These are phyloP conservation scores for Rhizoclosmatium sp. DNA, from an alignment of 192 early-diverging fungal species.

Conservation along the genomic window DNA sequence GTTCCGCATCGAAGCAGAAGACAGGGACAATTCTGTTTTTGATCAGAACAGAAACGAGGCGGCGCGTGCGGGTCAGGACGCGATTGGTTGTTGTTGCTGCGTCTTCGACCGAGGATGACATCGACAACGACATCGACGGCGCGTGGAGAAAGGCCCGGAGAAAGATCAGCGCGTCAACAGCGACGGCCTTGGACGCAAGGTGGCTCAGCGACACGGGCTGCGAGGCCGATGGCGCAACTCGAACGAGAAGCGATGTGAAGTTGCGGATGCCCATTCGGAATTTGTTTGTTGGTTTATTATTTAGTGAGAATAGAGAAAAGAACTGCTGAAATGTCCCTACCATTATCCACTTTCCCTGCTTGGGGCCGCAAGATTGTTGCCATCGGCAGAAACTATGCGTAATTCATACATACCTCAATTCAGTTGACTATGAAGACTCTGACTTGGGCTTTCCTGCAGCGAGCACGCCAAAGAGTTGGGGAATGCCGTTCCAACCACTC, in stretches of 20 bases:
- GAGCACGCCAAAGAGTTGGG: slow-evolving; percentile 95
- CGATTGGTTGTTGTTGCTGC: not conserved
- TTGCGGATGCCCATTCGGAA: not conserved
- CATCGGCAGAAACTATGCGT: slow-evolving; percentile 91
- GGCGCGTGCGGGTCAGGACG: not conserved
- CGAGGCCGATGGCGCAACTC: not conserved
- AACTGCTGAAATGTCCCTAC: not conserved
- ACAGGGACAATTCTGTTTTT: not conserved
- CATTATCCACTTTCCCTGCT: slow-evolving; percentile 32
- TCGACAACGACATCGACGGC: not conserved
- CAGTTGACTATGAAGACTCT: not conserved
- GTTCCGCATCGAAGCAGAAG: not conserved
- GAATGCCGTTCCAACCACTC: slow-evolving; percentile 86
- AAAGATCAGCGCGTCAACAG: slow-evolving; percentile 5
- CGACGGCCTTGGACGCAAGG: not conserved
- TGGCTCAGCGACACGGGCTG: not conserved
- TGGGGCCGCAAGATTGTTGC: slow-evolving; percentile 88
- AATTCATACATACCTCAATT: slow-evolving; percentile 13
- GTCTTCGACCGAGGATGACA: not conserved
- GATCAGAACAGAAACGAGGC: not conserved
- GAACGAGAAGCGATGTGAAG: not conserved
- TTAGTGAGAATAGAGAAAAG: too few relatives aligned
- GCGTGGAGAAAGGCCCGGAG: not conserved
- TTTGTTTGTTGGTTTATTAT: too few relatives aligned
- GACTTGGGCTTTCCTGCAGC: slow-evolving; percentile 42